These are phyloP conservation scores for Metschnikowia arizonensis DNA, from an alignment of 805 yeast genomes.

Conservation along the genomic window DNA sequence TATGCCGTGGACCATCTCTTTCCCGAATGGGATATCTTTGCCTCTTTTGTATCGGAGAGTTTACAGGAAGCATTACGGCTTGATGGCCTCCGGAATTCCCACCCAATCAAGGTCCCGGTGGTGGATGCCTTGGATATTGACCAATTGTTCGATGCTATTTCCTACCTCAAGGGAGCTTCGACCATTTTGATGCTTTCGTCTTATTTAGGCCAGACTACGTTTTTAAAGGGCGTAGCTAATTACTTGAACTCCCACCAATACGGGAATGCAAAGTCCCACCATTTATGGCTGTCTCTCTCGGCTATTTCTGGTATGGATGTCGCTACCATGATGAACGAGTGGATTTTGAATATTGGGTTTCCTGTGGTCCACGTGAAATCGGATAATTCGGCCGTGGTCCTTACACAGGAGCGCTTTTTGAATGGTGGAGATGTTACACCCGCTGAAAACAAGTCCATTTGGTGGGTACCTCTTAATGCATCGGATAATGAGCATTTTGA, in stretches of 20 bases:
- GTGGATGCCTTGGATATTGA: slow-evolving; percentile 72
- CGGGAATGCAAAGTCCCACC: slow-evolving; percentile 69
- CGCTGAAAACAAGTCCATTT: slow-evolving; percentile 52
- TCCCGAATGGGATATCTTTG: slow-evolving; percentile 81
- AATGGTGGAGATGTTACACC: slow-evolving; percentile 56
- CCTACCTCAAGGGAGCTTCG: slow-evolving; percentile 79
- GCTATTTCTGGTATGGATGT: slow-evolving; percentile 63
- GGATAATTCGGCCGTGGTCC: slow-evolving; percentile 29
- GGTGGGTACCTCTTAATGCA: slow-evolving; percentile 56
- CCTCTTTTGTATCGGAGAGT: slow-evolving; percentile 48
- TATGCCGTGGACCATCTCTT: slow-evolving; percentile 61
- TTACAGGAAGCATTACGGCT: slow-evolving; percentile 49
- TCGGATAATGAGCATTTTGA: neutral
- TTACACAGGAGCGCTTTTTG: slow-evolving; percentile 59
- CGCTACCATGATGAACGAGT: slow-evolving; percentile 54
- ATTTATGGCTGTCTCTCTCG: slow-evolving; percentile 65
- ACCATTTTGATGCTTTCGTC: slow-evolving; percentile 72
- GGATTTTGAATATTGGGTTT: slow-evolving; percentile 73
- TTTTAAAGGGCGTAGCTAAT: slow-evolving; percentile 67
- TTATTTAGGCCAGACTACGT: slow-evolving; percentile 62
- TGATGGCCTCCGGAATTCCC: slow-evolving; percentile 61
- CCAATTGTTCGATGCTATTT: slow-evolving; percentile 78
- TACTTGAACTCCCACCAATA: slow-evolving; percentile 62
- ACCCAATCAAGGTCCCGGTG: slow-evolving; percentile 82
- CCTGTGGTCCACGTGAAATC: slow-evolving; percentile 56